These are phyloP conservation scores for Melastoma candidum DNA, from an alignment of 441 rosid genomes.

Conservation along the genomic window DNA sequence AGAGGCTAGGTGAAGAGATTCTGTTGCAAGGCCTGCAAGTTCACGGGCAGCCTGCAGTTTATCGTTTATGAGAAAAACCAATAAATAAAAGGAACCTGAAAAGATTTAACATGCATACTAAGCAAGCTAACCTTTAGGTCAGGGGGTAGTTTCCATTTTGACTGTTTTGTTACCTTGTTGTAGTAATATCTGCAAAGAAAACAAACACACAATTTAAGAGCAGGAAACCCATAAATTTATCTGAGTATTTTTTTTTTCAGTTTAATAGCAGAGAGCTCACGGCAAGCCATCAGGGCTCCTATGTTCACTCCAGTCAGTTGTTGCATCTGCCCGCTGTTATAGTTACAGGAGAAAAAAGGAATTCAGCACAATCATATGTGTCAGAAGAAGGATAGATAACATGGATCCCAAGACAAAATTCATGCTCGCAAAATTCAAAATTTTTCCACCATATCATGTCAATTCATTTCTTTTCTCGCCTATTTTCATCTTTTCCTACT, in stretches of 20 bases:
- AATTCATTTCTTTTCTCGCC: no score
- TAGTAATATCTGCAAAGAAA: slow-evolving; percentile 44
- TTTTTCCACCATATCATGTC: no score
- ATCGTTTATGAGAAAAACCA: slow-evolving; percentile 8
- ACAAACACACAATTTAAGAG: slow-evolving; percentile 12
- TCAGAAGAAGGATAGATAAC: neutral
- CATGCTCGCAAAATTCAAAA: no score
- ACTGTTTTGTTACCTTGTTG: slow-evolving; percentile 61
- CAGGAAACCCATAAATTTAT: slow-evolving; percentile 12
- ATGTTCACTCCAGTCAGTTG: slow-evolving; percentile 71
- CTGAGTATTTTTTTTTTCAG: neutral
- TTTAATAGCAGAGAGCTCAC: slow-evolving; percentile 27
- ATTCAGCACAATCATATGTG: slow-evolving; percentile 7
- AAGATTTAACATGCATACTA: slow-evolving; percentile 1
- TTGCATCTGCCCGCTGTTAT: slow-evolving; percentile 65
- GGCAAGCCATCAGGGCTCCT: slow-evolving; percentile 61
- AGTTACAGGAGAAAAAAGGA: slow-evolving; percentile 14
- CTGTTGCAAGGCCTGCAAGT: slow-evolving; percentile 30
- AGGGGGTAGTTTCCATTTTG: slow-evolving; percentile 62
- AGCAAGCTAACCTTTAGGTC: slow-evolving; percentile 50
- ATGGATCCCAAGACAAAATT: no score
- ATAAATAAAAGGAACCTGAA: slow-evolving; percentile 8
- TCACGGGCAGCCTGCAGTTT: slow-evolving; percentile 57
- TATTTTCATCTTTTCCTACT: no score
- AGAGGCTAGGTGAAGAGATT: slow-evolving; percentile 24